These are phyloP conservation scores for Umbelopsis vinacea DNA, from an alignment of 192 early-diverging fungal genomes.

Conservation along the genomic window DNA sequence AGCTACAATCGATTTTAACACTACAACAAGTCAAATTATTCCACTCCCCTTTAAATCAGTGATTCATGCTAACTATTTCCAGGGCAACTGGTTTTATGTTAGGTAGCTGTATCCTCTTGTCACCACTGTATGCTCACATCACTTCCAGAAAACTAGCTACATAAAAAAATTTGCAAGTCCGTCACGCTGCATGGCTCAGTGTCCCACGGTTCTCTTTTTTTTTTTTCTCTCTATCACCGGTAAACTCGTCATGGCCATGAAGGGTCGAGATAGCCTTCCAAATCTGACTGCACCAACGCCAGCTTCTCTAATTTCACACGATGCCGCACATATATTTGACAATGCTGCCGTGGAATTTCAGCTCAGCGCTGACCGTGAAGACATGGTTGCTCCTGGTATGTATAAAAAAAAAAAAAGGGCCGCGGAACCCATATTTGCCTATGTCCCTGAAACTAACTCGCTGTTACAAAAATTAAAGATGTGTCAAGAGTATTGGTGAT, in stretches of 20 bases:
- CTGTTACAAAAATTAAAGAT: conserved; percentile 42
- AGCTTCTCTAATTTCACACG: neutral
- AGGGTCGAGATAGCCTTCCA: neutral
- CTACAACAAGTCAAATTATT: too few relatives aligned
- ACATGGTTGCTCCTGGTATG: conserved; percentile 62
- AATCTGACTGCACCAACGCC: conserved; percentile 6
- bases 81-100: too few relatives aligned
- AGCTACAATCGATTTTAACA: too few relatives aligned
- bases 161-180: neutral
- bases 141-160: neutral
- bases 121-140: too few relatives aligned
- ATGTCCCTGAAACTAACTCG: neutral
- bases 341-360: conserved; percentile 49
- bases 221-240: neutral
- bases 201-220: conserved; percentile 16
- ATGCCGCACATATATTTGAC: conserved; percentile 23
- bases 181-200: neutral
- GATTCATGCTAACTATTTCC: too few relatives aligned
- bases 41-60: too few relatives aligned
- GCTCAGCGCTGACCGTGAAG: conserved; percentile 57
- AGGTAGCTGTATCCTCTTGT: too few relatives aligned
- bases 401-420: neutral
- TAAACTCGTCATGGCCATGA: neutral
- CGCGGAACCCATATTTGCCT: too few relatives aligned
- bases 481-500: conserved; percentile 84